Evolutionary conservation across 192 early-diverging fungal species (phyloP), one percentile per base, ranked within the genome.

Genomic region (Backusella macrospora): DNA sequence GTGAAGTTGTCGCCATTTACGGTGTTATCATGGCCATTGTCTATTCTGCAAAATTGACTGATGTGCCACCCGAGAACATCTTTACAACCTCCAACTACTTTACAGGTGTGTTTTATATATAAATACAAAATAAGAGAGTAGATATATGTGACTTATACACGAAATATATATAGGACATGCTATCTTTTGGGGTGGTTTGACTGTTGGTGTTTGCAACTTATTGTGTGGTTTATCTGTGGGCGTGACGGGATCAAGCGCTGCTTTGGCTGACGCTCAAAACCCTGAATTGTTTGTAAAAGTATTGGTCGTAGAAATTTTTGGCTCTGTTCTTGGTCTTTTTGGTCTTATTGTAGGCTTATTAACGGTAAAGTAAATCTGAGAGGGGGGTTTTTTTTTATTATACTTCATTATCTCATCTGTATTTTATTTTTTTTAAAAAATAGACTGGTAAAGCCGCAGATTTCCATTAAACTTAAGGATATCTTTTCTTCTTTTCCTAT

Each of bases 1-100:
- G 96, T 84, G 98, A 99, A 85, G 98, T 98, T 63, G 97, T 99
- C 12, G 97, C 96, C 73, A 99, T 99, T 73, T 99, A 99, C 85
- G 97, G 97, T 69, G 88, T 99, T 29, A 98, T 99, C 76, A 97
- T 99, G 89, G 94, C 96, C 23, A 99, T 99, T 74, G 95, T 99
- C 42, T 98, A 96, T 79, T 93, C 93, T 8, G 86, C 94, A 12
- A 97, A 96, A 78, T 76, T 98, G 10, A 86, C 85, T 37, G 86
- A 88, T 4, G 86, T 92, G 26, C 62, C 74, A 14, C 70, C 78
- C 21, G 68, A 72, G 14, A 38, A 71, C 1, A 83, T 91, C 15
- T 90, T 86, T 69, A 83, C 85, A 43, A 18, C 76, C 42, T 83
- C 83, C 34, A 89, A 85, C 75, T 94, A 94, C 71, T 98, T 89